Evolutionary conservation across 2,329 filamentous ascomycete species (phyloP).

Genomic region (Talaromyces sp.): DNA sequence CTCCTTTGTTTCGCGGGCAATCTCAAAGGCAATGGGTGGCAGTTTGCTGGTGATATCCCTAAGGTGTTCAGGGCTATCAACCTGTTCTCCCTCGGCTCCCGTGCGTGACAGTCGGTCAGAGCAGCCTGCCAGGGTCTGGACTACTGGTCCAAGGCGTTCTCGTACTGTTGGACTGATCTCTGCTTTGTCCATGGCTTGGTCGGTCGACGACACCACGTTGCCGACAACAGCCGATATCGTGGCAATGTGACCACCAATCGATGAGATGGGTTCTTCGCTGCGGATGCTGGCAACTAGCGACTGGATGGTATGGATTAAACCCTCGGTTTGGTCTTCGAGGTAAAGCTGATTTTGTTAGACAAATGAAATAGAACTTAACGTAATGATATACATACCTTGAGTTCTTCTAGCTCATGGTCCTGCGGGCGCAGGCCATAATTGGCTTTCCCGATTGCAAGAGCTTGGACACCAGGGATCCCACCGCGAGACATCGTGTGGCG

Average conservation of each 20-base stretch:
- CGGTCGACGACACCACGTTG: slow-evolving; percentile 64
- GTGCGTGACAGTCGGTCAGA: slow-evolving; percentile 62
- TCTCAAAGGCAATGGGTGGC: slow-evolving; percentile 81
- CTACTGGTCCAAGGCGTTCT: slow-evolving; percentile 39
- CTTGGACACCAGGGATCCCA: slow-evolving; percentile 26
- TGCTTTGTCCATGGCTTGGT: slow-evolving; percentile 49
- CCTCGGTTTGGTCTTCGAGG: slow-evolving; percentile 75
- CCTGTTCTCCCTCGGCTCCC: slow-evolving; percentile 56
- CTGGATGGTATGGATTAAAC: slow-evolving; percentile 75
- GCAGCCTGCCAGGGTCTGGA: slow-evolving; percentile 54
- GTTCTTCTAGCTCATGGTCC: slow-evolving; percentile 53
- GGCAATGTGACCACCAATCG: slow-evolving; percentile 65
- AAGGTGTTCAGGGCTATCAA: slow-evolving; percentile 49
- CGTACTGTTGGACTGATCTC: slow-evolving; percentile 46
- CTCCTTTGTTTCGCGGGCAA: slow-evolving; percentile 77
- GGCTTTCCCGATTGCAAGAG: slow-evolving; percentile 23
- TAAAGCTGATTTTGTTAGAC: slow-evolving; percentile 54
- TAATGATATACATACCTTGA: slow-evolving; percentile 47
- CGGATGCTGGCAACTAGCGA: slow-evolving; percentile 71
- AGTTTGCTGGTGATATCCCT: slow-evolving; percentile 63
- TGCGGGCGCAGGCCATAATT: slow-evolving; percentile 37
- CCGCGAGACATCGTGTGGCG: slow-evolving; percentile 26
- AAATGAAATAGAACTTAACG: slow-evolving; percentile 6
- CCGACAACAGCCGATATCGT: slow-evolving; percentile 67
- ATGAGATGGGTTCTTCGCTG: slow-evolving; percentile 57